Conservation (phyloP, 495 filamentous ascomycete genomes). For the Xylaria flabelliformis region DNA sequence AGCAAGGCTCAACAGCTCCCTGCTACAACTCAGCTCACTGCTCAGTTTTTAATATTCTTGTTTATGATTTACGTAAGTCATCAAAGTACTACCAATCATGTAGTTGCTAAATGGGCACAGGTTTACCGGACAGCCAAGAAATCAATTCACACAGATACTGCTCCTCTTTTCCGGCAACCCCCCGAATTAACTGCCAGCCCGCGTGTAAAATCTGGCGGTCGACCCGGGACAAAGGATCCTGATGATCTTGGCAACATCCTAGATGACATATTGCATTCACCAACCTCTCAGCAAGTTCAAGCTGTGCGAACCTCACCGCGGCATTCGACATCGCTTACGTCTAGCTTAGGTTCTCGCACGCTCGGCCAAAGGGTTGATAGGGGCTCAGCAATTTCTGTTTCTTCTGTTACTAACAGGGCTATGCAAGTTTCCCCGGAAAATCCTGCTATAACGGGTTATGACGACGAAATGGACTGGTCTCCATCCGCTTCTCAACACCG, state of each 20-base stretch:
- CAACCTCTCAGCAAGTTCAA: background rate
- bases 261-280: slow-evolving; percentile 47
- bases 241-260: slow-evolving; percentile 48
- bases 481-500: slow-evolving; percentile 64
- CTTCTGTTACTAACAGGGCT: background rate
- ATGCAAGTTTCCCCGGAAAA: background rate
- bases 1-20: slow-evolving; percentile 49
- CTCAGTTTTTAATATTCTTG: slow-evolving; percentile 63
- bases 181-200: slow-evolving; percentile 33
- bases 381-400: background rate
- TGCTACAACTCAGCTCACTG: slow-evolving; percentile 48
- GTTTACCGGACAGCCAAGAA: slow-evolving; percentile 55
- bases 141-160: slow-evolving; percentile 60
- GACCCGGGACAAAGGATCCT: slow-evolving; percentile 27
- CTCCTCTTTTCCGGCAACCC: slow-evolving; percentile 60
- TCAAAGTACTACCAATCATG: background rate
- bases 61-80: slow-evolving; percentile 62
- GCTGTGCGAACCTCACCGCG: background rate
- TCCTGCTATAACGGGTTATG: slow-evolving; percentile 41
- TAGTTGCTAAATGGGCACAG: slow-evolving; percentile 44
- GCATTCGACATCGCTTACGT: background rate
- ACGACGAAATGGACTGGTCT: slow-evolving; percentile 82
- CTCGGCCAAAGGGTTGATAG: background rate
- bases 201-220: slow-evolving; percentile 16
- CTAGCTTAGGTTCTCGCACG: background rate